Conservation (phyloP, 805 yeast species). For the Yarrowia sp. region DNA sequence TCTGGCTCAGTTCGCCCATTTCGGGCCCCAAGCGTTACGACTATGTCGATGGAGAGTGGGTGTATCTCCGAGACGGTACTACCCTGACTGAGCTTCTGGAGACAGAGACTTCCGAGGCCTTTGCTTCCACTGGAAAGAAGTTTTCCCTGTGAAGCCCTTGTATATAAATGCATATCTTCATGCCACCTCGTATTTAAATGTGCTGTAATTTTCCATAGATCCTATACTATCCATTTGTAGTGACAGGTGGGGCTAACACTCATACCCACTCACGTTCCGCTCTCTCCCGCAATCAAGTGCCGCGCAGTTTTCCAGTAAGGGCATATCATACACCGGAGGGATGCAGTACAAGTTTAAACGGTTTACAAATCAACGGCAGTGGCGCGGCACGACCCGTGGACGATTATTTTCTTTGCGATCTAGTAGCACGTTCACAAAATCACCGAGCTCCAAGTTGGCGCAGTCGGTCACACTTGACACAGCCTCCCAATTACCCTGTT, state of each 20-base stretch:
- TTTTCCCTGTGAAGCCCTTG: background rate
- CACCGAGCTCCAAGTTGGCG: too few species aligned
- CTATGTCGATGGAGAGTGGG: conserved; percentile 71
- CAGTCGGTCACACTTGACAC: conserved; percentile 13
- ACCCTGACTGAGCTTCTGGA: conserved; percentile 50
- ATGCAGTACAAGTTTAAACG: background rate
- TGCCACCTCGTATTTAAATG: too few species aligned
- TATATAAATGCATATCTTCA: background rate
- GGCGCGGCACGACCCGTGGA: too few species aligned
- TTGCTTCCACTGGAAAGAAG: conserved; percentile 18
- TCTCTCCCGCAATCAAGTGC: background rate
- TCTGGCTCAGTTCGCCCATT: conserved; percentile 91
- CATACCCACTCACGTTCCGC: background rate
- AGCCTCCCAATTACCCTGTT: conserved; percentile 11
- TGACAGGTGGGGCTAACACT: background rate
- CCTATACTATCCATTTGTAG: too few species aligned
- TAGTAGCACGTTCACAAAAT: too few species aligned
- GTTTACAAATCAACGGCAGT: too few species aligned
- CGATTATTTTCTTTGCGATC: too few species aligned
- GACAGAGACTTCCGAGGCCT: conserved; percentile 41
- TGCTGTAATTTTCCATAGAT: too few species aligned
- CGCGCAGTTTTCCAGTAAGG: background rate
- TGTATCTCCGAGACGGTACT: conserved; percentile 65
- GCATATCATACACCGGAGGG: too few species aligned
- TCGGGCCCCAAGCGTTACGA: conserved; percentile 90